These are phyloP conservation scores for Aspergillus panamensis DNA, from an alignment of 495 filamentous ascomycete species.

Conservation along the genomic window DNA sequence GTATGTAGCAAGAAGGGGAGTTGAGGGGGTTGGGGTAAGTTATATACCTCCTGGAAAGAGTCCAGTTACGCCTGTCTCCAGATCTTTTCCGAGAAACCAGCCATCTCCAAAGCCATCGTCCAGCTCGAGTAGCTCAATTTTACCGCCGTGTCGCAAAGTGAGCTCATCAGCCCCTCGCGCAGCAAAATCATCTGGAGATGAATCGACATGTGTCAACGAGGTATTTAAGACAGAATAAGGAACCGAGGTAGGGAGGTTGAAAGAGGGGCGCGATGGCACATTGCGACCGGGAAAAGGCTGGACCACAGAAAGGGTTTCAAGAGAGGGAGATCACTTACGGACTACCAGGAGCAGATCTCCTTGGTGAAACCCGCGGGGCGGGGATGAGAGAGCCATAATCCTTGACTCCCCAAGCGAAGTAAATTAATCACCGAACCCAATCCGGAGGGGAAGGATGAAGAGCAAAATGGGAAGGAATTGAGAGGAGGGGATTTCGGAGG, in stretches of 20 bases:
- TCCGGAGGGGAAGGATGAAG: constrained; percentile 12
- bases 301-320: background rate
- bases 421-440: constrained; percentile 7
- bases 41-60: constrained; percentile 84
- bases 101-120: constrained; percentile 98
- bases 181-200: constrained; percentile 68
- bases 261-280: constrained; percentile 10
- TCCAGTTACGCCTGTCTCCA: constrained; percentile 69
- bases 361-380: constrained; percentile 47
- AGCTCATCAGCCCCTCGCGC: constrained; percentile 91
- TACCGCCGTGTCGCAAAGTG: constrained; percentile 79
- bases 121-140: constrained; percentile 86
- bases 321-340: constrained; percentile 55
- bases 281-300: constrained; percentile 17
- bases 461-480: constrained; percentile 9
- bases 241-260: constrained; percentile 14
- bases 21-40: background rate
- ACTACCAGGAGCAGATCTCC: constrained; percentile 73
- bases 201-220: constrained; percentile 14
- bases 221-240: constrained; percentile 13
- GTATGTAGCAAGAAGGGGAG: background rate
- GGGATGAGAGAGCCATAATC: constrained; percentile 39
- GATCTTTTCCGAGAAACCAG: constrained; percentile 89
- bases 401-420: constrained; percentile 6
- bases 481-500: background rate